Evolutionary conservation across 805 yeast genomes (phyloP).

Genomic region (Schwanniomyces yamadae): DNA sequence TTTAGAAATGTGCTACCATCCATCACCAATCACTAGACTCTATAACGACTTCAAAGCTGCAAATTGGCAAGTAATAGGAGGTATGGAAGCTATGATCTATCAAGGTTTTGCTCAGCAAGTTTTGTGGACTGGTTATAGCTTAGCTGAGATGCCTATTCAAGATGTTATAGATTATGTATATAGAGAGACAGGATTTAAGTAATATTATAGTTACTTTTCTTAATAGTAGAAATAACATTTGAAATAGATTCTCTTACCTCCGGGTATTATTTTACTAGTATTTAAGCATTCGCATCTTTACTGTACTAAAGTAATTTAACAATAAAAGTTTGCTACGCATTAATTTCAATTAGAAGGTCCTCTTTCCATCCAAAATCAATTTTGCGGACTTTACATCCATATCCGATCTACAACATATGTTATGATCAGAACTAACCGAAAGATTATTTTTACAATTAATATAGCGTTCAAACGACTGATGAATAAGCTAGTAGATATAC

Average conservation of each 20-base stretch:
- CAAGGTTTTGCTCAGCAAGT: conserved; percentile 31
- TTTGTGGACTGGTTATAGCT: conserved; percentile 28
- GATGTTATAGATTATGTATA: conserved; percentile 19
- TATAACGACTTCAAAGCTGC: conserved; percentile 20
- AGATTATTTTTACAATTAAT: neutral
- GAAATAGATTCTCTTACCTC: too few species aligned
- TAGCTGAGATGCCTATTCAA: conserved; percentile 23
- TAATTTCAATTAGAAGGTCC: too few species aligned
- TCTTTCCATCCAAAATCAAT: too few species aligned
- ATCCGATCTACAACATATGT: too few species aligned
- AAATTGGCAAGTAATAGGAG: conserved; percentile 30
- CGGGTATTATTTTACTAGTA: too few species aligned
- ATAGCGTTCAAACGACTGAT: neutral
- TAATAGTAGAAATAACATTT: conserved; percentile 12
- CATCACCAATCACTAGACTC: conserved; percentile 23
- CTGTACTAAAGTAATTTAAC: too few species aligned
- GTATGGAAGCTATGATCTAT: conserved; percentile 30
- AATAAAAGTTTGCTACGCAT: too few species aligned
- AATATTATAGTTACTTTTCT: conserved; percentile 26
- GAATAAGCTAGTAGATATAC: conserved; percentile 23
- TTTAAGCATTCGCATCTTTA: too few species aligned
- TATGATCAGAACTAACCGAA: too few species aligned
- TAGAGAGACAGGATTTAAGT: neutral
- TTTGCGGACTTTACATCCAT: too few species aligned
- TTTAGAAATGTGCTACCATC: conserved; percentile 37